phyloP scores from a whole-genome alignment of 1,139 yeast species.

The Blastobotrys buckinghamii region DNA sequence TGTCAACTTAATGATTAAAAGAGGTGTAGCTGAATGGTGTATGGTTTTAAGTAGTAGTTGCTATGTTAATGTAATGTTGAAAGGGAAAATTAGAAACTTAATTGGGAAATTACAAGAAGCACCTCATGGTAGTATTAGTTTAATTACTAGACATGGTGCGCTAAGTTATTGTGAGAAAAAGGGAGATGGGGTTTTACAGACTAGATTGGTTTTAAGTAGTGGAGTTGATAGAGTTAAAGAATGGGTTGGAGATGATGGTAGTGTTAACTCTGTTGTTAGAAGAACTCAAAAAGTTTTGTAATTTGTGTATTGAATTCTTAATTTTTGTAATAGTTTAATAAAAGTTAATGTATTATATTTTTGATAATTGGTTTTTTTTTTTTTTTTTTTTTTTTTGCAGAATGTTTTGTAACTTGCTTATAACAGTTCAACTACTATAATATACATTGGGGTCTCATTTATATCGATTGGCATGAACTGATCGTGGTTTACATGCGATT shows the following conservation, averaged over 20 bases:
- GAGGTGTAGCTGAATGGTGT: conserved; percentile 62
- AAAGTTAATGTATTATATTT: no score
- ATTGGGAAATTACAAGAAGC: conserved; percentile 47
- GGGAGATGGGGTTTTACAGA: conserved; percentile 42
- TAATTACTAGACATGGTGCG: conserved; percentile 60
- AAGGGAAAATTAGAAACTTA: conserved; percentile 39
- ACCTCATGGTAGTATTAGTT: conserved; percentile 54
- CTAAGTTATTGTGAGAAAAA: conserved; percentile 58
- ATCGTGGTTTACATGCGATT: no score
- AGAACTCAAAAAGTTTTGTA: no score
- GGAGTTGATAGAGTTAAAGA: conserved; percentile 15
- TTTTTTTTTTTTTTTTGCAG: no score
- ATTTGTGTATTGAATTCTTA: no score
- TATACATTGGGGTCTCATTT: no score
- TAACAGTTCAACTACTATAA: no score
- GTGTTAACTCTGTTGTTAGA: conserved; percentile 7
- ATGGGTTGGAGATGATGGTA: conserved; percentile 18
- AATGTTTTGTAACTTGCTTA: no score
- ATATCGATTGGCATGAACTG: no score
- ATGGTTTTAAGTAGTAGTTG: conserved; percentile 39
- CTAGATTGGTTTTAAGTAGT: conserved; percentile 56
- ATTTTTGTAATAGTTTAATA: no score
- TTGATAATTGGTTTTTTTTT: no score
- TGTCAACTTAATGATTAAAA: conserved; percentile 45
- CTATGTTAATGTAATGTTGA: conserved; percentile 23